These are phyloP conservation scores for Neonectria neomacrospora DNA, from an alignment of 2,329 filamentous ascomycete species.

Conservation along the genomic window DNA sequence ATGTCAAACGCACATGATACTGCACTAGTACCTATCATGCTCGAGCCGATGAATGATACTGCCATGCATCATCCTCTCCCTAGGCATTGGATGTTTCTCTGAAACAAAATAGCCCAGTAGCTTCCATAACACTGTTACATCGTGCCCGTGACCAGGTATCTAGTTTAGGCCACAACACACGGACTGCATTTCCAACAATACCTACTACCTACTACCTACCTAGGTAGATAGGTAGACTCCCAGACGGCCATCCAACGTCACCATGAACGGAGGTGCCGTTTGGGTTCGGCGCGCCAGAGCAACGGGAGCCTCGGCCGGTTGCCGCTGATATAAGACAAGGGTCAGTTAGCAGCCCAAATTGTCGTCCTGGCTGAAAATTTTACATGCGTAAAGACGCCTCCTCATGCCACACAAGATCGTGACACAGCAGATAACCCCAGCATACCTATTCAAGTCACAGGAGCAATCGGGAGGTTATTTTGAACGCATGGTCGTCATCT, in stretches of 20 bases:
- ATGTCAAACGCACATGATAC: neutral
- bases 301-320: neutral
- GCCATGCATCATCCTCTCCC: neutral
- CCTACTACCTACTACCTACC: neutral
- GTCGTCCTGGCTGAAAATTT: neutral
- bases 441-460: neutral
- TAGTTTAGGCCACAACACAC: neutral
- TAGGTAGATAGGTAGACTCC: no score
- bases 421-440: neutral
- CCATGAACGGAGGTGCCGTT: slow-evolving; percentile 4
- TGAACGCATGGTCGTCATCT: slow-evolving; percentile 3
- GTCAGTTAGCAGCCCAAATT: neutral
- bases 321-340: neutral
- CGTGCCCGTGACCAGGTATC: neutral
- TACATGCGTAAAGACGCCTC: neutral
- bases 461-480: neutral
- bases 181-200: neutral
- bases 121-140: neutral
- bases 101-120: neutral
- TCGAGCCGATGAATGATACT: neutral
- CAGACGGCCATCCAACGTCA: neutral
- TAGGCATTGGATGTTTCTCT: neutral
- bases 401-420: neutral
- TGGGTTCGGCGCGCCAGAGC: slow-evolving; percentile 1
- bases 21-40: neutral